A percentile compares a stretch with the other conserved stretches of the same genome.
Evolutionary conservation across 768 basidiomycete genomes (phyloP).

Genomic region (Kwoniella shandongensis): DNA sequence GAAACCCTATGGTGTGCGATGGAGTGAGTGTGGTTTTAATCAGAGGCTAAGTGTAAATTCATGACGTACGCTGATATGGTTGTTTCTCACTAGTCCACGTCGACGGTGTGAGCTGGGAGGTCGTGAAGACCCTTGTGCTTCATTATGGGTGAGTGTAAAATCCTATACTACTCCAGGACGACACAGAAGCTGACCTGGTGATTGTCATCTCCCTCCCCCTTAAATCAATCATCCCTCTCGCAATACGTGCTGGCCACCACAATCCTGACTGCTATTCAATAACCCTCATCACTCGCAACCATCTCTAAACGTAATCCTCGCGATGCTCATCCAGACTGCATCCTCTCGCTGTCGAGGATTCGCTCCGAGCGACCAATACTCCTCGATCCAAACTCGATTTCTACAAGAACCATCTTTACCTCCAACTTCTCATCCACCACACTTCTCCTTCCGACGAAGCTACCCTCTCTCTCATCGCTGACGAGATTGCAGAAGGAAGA

Average conservation of each 20-base stretch:
- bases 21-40: constrained; percentile 42
- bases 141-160: constrained; percentile 36
- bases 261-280: neutral
- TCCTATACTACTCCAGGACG: neutral
- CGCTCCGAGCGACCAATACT: constrained; percentile 45
- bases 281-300: neutral
- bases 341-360: constrained; percentile 52
- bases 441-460: constrained; percentile 37
- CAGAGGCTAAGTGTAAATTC: neutral
- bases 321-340: constrained; percentile 35
- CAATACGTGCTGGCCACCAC: neutral
- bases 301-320: constrained; percentile 3
- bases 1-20: constrained; percentile 41
- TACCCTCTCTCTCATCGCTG: constrained; percentile 17
- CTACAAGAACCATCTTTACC: constrained; percentile 51
- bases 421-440: constrained; percentile 50
- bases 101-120: constrained; percentile 51
- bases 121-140: constrained; percentile 48
- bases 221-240: neutral
- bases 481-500: constrained; percentile 19
- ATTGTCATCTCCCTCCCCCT: too few relatives aligned
- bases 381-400: constrained; percentile 53
- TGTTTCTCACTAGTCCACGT: constrained; percentile 32
- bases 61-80: neutral
- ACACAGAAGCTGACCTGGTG: too few relatives aligned